Evolutionary conservation across 129 eudicot genomes (phyloP).

Genomic region (Logfia minima): DNA sequence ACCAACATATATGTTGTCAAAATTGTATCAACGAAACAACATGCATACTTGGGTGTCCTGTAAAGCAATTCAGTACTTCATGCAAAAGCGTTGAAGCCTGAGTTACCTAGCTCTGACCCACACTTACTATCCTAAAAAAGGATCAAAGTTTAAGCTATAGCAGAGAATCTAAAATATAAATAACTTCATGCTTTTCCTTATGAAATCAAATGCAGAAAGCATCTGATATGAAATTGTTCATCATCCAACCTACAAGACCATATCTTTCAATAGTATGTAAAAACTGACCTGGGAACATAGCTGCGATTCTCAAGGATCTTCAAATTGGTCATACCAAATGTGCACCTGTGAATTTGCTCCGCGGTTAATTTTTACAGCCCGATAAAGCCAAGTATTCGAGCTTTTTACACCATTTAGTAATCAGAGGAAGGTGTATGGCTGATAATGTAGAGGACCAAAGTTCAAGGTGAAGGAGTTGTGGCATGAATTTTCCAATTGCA

Average conservation of each 20-base stretch:
- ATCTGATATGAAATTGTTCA: no score
- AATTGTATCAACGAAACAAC: no score
- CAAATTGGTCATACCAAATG: conserved; percentile 50
- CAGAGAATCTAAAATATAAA: no score
- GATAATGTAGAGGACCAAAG: conserved; percentile 69
- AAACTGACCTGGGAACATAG: conserved; percentile 78
- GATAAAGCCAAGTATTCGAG: conserved; percentile 67
- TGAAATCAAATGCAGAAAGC: no score
- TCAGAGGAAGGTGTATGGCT: conserved; percentile 57
- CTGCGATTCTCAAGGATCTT: conserved; percentile 71
- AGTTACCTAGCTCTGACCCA: no score
- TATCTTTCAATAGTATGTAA: conserved; percentile 61
- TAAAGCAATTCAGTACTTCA: no score
- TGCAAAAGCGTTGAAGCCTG: no score
- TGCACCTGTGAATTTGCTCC: conserved; percentile 61
- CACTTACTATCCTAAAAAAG: no score
- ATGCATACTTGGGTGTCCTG: no score
- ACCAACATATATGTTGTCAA: no score
- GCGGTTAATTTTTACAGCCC: conserved; percentile 78
- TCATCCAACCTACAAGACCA: conserved; percentile 28
- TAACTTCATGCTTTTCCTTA: no score
- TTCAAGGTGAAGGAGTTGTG: conserved; percentile 67
- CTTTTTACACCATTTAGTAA: conserved; percentile 65
- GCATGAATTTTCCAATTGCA: conserved; percentile 67
- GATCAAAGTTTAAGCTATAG: no score